phyloP scores from a whole-genome alignment of 2,329 filamentous ascomycete genomes.

The Daldinia sp. region DNA sequence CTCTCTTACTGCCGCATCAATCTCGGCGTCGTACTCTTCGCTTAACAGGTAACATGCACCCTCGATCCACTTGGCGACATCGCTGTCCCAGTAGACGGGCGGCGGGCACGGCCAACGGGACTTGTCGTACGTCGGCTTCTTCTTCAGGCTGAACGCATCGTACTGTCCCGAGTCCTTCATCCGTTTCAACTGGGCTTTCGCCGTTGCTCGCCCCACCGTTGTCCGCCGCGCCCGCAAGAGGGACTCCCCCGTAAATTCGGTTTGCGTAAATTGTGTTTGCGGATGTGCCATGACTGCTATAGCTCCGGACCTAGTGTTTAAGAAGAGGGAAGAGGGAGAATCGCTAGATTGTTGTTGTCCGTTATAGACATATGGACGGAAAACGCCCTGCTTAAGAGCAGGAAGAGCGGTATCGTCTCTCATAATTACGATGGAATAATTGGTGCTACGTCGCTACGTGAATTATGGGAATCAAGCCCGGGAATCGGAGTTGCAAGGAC shows the following conservation, averaged over 20 bases:
- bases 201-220: constrained; percentile 50
- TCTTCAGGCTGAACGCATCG: constrained; percentile 65
- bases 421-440: neutral
- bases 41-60: constrained; percentile 65
- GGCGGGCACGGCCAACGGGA: constrained; percentile 64
- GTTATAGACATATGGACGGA: neutral
- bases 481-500: constrained; percentile 17
- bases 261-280: constrained; percentile 49
- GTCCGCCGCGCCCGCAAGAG: constrained; percentile 48
- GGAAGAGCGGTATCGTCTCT: neutral
- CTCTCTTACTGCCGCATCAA: constrained; percentile 61
- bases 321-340: neutral
- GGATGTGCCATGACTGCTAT: constrained; percentile 58
- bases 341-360: neutral
- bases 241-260: constrained; percentile 48
- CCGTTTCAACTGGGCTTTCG: constrained; percentile 61
- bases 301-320: neutral
- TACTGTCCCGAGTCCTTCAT: constrained; percentile 64
- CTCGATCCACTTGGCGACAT: constrained; percentile 68
- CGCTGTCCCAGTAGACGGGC: constrained; percentile 67
- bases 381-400: constrained; percentile 3
- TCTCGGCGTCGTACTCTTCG: constrained; percentile 52
- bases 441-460: neutral
- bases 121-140: constrained; percentile 63
- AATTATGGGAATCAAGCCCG: neutral